phyloP scores from a whole-genome alignment of 2,329 filamentous ascomycete species.

The Arthroderma sp. region DNA sequence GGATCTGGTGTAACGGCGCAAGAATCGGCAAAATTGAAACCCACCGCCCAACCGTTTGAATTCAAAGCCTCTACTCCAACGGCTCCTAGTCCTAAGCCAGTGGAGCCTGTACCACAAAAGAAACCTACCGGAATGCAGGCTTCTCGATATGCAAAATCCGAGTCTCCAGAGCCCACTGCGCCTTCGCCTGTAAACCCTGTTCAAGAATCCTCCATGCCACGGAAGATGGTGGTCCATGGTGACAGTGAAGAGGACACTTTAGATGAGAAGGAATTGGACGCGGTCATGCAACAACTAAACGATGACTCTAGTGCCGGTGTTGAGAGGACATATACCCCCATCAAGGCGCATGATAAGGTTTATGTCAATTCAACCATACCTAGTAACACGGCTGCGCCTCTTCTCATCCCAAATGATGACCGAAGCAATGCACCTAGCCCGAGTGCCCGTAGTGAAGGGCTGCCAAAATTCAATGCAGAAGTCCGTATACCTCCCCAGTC shows the following conservation, averaged over 20 bases:
- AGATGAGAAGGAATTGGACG: slow-evolving; percentile 65
- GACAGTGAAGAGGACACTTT: slow-evolving; percentile 20
- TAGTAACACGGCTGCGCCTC: not conserved
- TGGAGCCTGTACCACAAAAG: slow-evolving; percentile 7
- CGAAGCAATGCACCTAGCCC: slow-evolving; percentile 63
- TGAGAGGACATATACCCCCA: slow-evolving; percentile 42
- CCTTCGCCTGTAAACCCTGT: slow-evolving; percentile 7
- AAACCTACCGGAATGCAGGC: slow-evolving; percentile 19
- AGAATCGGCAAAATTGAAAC: slow-evolving; percentile 4
- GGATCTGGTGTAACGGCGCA: no score
- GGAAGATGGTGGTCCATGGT: slow-evolving; percentile 11
- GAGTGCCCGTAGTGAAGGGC: slow-evolving; percentile 44
- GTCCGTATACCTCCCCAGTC: slow-evolving; percentile 28
- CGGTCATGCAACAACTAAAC: slow-evolving; percentile 77
- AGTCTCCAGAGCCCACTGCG: slow-evolving; percentile 14
- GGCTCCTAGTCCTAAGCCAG: slow-evolving; percentile 7
- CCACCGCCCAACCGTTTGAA: slow-evolving; percentile 51
- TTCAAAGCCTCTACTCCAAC: slow-evolving; percentile 25
- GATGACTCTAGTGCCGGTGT: slow-evolving; percentile 61
- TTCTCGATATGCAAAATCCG: slow-evolving; percentile 23
- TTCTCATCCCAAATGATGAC: slow-evolving; percentile 20
- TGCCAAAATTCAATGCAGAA: slow-evolving; percentile 14
- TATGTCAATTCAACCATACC: no score
- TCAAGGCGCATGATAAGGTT: not conserved
- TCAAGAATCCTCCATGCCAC: not conserved